Percentiles rank a stretch among this genome's conserved stretches.
phyloP scores from a whole-genome alignment of 2,329 filamentous ascomycete genomes.

The Basipetospora sp. region DNA sequence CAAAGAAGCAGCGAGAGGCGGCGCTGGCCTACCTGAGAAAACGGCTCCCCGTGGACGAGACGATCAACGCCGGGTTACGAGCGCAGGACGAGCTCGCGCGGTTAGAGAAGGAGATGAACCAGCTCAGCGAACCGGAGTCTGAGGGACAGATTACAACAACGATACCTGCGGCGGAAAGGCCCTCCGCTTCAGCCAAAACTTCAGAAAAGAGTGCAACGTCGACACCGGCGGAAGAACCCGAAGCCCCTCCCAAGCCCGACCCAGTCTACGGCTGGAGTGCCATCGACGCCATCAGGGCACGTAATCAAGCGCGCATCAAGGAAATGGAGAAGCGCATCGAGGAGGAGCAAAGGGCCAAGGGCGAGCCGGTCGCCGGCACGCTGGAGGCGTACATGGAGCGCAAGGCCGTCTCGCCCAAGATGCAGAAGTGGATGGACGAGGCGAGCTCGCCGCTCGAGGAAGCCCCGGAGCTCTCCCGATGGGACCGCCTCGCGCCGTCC shows the following conservation, averaged over 20 bases:
- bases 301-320: constrained; percentile 34
- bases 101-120: constrained; percentile 25
- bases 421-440: constrained; percentile 27
- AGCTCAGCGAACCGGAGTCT: constrained; percentile 12
- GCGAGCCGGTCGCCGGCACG: constrained; percentile 5
- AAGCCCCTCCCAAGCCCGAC: constrained; percentile 20
- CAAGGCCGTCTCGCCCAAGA: constrained; percentile 23
- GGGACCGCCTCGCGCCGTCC: constrained; percentile 41
- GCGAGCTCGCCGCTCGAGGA: constrained; percentile 33
- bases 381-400: constrained; percentile 18
- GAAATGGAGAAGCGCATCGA: constrained; percentile 30
- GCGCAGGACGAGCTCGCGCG: constrained; percentile 47
- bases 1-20: constrained; percentile 24
- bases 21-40: constrained; percentile 42
- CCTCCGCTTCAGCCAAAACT: constrained; percentile 10
- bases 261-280: constrained; percentile 43
- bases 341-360: constrained; percentile 23
- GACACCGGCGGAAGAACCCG: constrained; percentile 9
- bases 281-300: constrained; percentile 41
- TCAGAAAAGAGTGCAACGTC: too few relatives aligned
- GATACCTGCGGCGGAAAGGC: constrained; percentile 8
- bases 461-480: constrained; percentile 35
- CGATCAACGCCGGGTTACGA: constrained; percentile 43
- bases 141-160: constrained; percentile 8
- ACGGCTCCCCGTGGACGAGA: constrained; percentile 42